Conservation (phyloP, 148 eudicot species). For the Camellia japonica region DNA sequence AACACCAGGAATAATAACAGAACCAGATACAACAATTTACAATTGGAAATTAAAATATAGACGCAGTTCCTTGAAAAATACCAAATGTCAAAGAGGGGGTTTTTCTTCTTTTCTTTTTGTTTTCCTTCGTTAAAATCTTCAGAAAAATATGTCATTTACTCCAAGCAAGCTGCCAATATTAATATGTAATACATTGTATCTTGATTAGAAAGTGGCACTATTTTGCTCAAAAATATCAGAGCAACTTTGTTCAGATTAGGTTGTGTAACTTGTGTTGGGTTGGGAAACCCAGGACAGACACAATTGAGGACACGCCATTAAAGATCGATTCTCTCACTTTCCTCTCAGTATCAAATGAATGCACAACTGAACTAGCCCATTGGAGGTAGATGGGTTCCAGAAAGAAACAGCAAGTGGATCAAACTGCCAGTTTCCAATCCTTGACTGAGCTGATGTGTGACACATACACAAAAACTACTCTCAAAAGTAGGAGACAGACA, state of each 20-base stretch:
- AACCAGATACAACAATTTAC: neutral
- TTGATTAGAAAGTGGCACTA: neutral
- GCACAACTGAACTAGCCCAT: neutral
- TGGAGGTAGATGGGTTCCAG: neutral
- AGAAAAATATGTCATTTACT: neutral
- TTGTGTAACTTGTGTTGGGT: neutral
- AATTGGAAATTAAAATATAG: too few relatives aligned
- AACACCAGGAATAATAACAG: neutral
- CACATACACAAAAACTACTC: neutral
- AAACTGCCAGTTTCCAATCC: neutral
- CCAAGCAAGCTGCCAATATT: too few relatives aligned
- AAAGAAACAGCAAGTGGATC: neutral
- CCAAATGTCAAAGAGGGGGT: too few relatives aligned
- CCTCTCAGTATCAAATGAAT: constrained; percentile 1
- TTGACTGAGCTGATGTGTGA: neutral
- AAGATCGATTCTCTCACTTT: neutral
- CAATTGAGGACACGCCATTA: neutral
- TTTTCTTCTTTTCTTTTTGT: too few relatives aligned
- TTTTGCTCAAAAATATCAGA: neutral
- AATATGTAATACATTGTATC: too few relatives aligned
- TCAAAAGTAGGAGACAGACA: neutral
- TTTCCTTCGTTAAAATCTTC: neutral
- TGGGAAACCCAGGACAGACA: neutral
- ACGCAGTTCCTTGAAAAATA: too few relatives aligned
- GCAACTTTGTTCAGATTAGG: neutral